These are phyloP conservation scores for Endotrypanum monterogeii DNA, from an alignment of 208 protist genomes.

Conservation along the genomic window DNA sequence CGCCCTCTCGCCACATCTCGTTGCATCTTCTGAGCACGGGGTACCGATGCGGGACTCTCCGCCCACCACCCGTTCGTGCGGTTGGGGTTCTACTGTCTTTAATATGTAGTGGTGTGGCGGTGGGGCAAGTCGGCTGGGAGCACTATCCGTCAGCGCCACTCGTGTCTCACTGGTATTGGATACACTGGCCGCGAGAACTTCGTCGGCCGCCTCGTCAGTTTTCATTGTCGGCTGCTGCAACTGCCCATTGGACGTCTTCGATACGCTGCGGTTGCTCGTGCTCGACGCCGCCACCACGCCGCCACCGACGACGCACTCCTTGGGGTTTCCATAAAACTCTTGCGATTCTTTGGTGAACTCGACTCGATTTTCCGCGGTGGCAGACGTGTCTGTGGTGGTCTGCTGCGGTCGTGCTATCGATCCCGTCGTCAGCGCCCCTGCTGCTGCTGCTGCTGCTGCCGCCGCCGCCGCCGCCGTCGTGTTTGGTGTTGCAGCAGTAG, in stretches of 20 bases:
- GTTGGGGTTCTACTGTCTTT: constrained; percentile 30
- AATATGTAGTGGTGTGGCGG: constrained; percentile 30
- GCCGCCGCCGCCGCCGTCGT: background rate
- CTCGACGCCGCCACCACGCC: background rate
- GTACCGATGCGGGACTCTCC: background rate
- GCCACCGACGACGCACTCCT: background rate
- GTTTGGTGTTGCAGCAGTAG: background rate
- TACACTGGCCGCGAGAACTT: background rate
- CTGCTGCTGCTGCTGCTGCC: no score
- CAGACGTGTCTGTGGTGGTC: background rate
- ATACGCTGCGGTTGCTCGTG: background rate
- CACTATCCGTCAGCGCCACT: background rate
- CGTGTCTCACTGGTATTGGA: background rate
- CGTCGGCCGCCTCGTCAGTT: no score
- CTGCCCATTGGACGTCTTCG: no score
- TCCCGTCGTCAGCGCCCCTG: no score
- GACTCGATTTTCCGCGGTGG: background rate
- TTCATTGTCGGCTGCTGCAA: background rate
- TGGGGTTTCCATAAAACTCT: background rate
- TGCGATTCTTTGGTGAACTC: background rate
- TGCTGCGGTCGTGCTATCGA: background rate
- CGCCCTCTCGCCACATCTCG: background rate
- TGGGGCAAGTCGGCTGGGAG: constrained; percentile 15
- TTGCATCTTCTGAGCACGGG: background rate
- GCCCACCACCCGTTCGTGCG: constrained; percentile 13